phyloP scores from a whole-genome alignment of 2,329 filamentous ascomycete species.

The Magnaporthiopsis incrustans region DNA sequence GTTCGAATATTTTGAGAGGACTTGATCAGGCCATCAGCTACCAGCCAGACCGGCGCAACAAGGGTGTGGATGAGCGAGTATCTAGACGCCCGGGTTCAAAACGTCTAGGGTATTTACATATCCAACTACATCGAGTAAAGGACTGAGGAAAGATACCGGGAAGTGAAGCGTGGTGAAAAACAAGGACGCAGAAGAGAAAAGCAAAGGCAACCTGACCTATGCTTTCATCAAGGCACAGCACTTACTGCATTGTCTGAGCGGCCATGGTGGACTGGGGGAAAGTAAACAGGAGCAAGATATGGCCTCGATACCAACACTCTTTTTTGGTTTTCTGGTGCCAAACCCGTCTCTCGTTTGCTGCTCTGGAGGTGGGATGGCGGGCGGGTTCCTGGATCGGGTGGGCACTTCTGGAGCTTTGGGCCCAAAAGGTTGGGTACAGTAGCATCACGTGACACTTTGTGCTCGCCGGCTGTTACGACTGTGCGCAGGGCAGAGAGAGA shows the following conservation, averaged over 20 bases:
- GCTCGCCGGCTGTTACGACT: no score
- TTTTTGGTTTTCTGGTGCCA: background rate
- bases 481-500: no score
- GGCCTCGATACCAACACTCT: background rate
- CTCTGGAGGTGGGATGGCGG: no score
- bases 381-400: background rate
- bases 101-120: background rate
- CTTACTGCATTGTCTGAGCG: slow-evolving; percentile 2
- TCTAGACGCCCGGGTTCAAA: background rate
- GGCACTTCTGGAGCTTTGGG: background rate
- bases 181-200: background rate
- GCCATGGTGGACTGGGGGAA: background rate
- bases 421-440: no score
- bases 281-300: no score
- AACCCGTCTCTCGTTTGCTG: background rate
- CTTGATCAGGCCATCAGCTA: slow-evolving; percentile 16
- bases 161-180: background rate
- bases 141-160: background rate
- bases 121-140: background rate
- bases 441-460: background rate
- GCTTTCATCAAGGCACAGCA: background rate
- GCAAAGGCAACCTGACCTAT: background rate
- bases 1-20: slow-evolving; percentile 52
- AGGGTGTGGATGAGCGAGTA: background rate
- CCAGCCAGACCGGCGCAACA: background rate